phyloP scores from a whole-genome alignment of 345 rosid species.

The Salix exigua region DNA sequence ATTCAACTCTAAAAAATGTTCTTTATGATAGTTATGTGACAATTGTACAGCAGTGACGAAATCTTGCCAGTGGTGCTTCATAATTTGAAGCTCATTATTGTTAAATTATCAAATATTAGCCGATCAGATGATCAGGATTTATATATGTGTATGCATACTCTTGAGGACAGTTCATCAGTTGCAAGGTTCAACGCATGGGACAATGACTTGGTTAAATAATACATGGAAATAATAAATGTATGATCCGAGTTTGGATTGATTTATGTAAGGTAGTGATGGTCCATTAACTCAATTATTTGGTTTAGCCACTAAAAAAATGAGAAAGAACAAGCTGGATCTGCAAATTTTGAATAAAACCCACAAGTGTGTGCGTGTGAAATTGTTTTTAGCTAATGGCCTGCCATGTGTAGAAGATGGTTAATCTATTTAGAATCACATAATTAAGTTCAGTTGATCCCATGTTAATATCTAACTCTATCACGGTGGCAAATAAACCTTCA shows the following conservation, averaged over 20 bases:
- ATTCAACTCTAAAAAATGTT: neutral
- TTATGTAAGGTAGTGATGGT: neutral
- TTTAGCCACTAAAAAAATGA: neutral
- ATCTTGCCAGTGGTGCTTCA: neutral
- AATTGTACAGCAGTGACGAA: neutral
- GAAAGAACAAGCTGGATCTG: conserved; percentile 9
- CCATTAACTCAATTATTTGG: conserved; percentile 12
- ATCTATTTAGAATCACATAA: neutral
- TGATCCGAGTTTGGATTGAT: neutral
- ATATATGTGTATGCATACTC: neutral
- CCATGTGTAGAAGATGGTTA: conserved; percentile 3
- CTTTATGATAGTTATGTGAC: neutral
- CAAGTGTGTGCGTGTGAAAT: too few species aligned
- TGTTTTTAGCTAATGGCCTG: neutral
- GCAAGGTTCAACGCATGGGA: conserved; percentile 4
- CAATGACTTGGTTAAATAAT: neutral
- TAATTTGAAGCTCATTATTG: neutral
- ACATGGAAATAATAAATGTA: neutral
- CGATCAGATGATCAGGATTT: neutral
- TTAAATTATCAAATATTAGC: neutral
- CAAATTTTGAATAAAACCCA: neutral
- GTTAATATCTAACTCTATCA: neutral
- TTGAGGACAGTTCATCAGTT: neutral
- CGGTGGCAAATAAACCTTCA: neutral
- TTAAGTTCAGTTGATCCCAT: neutral